Base-by-base conservation (phyloP, 106 monocot genomes). In the Vanilla planifolia region DNA sequence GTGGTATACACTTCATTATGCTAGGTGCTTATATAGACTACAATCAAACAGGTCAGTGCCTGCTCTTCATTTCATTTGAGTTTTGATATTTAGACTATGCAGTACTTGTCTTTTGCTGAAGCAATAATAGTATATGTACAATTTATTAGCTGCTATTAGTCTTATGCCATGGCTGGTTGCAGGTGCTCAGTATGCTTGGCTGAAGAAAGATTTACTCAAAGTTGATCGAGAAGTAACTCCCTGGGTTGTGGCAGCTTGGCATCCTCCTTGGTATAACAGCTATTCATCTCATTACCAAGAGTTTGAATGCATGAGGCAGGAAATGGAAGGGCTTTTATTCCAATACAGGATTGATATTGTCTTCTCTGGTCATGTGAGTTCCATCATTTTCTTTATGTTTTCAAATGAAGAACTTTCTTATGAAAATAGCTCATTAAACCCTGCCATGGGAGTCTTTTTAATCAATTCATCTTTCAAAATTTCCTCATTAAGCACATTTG, bases 181-280 rank as follows among this genome's bases (percentile, higher is more conserved):
- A 94, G 93, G 94, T 66, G 80, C 72, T 23, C 89, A 94, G 47
- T 89, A 80, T 60, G 55, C 71, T 27, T 94, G 94, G 94, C 65
- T 94, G 17, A 71, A 60, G 41, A 39, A 48, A 51, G 94, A 94
- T 64, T 55, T 94, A 51, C 25, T 39, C 21, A 55, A 57, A 15
- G 65, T 86, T 20, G 65, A 94, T 36, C 79, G 94, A 5, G 4
- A 26, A 55, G 32, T 59, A 11, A 89, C 94, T 6, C 89, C 94
- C 6, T 94, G 94, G 94, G 16, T 94, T n/a, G 85, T 89, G 23
- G 94, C 86, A 45, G 61, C 83, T 32, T 89, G 85, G 94, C 93
- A 94, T 51, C 30, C 93, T 14, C 93, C 94, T 30, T 94, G 94
- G 94, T 94, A 89, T 57, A 94, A 86, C 43, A 94, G 86, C 42